Evolutionary conservation across 495 filamentous ascomycete species (phyloP), one percentile per base, ranked within the genome.

Genomic region (Penicillium arizonense): DNA sequence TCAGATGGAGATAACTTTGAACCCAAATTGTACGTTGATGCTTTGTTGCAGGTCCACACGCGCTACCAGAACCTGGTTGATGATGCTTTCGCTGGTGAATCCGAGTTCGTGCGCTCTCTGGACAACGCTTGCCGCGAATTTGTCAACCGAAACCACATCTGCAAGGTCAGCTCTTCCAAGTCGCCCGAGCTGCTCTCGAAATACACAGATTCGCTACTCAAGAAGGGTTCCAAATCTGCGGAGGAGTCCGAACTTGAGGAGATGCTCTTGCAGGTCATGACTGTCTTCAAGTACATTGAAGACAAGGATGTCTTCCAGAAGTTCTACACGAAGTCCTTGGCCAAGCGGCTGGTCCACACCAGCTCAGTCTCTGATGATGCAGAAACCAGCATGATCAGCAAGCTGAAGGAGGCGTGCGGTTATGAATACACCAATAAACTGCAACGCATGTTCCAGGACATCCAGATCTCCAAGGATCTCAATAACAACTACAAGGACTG

Each of bases 281-380:
- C 91, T 2, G 90, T 97, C 34, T 99, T 99, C 84, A 99, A 99
- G 72, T 99, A 97, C 74, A 97, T 99, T 58, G 95, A 99, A 63
- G 94, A 99, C 73, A 97, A 97, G 75, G 94, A 99, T 68, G 94
- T 99, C 6, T 99, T 97, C 79, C 95, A 97, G 71, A 97, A 97
- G 68, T 97, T 97, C 73, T 99, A 99, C 72, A 95, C 95, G 8
- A 89, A 93, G 44, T 94, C 92, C 87, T 75, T 99, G 55, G 95
- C 94, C 42, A 91, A 96, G 68, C 89, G 94, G 52, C 75, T 99
- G 48, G 95, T 99, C 7, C 91, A 97, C 66, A 87, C 86, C 70
- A 96, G 85, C 62, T 96, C 94, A 2, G 92, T 93, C 2, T 96
- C 93, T 12, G 91, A 96, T 59, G 95, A 99, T 69, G 93, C 94